Conservation (phyloP, 2,329 filamentous ascomycete genomes). For the Colletotrichum tanaceti region DNA sequence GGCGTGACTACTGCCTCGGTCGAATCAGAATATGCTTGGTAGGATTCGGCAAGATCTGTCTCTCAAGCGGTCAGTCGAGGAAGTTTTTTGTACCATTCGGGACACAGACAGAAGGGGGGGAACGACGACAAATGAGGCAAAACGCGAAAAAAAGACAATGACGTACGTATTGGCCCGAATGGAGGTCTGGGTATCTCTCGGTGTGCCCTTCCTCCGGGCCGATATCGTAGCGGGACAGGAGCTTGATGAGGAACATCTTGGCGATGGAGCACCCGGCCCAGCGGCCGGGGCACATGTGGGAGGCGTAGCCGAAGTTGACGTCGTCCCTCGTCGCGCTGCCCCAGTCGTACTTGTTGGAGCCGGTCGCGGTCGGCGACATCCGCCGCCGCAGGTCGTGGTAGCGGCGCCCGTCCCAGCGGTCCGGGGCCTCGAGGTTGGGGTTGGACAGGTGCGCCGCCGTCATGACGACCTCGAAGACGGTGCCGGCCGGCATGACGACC, state of each 20-base stretch:
- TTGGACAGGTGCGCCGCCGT: constrained; percentile 35
- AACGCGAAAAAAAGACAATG: background rate
- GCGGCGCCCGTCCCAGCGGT: constrained; percentile 28
- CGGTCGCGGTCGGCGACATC: constrained; percentile 3
- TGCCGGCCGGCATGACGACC: constrained; percentile 23
- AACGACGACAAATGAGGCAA: background rate
- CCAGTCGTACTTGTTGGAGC: constrained; percentile 32
- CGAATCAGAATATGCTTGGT: constrained; percentile 24
- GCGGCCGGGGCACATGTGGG: constrained; percentile 36
- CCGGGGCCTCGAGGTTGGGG: constrained; percentile 16
- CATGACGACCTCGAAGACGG: constrained; percentile 34
- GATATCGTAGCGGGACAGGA: constrained; percentile 12
- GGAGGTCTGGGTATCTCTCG: constrained; percentile 27
- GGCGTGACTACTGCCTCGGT: background rate
- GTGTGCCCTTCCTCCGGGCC: constrained; percentile 24
- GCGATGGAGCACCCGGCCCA: constrained; percentile 38
- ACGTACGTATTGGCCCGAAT: constrained; percentile 36
- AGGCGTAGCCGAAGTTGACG: constrained; percentile 37
- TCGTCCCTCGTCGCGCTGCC: constrained; percentile 31
- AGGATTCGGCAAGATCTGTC: constrained; percentile 20
- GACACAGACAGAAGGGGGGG: no score
- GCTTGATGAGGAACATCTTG: constrained; percentile 38
- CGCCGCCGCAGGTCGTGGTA: constrained; percentile 30
- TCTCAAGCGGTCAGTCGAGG: background rate
- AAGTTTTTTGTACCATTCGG: no score